These are phyloP conservation scores for Tricharina praecox DNA, from an alignment of 495 filamentous ascomycete species.

Conservation along the genomic window DNA sequence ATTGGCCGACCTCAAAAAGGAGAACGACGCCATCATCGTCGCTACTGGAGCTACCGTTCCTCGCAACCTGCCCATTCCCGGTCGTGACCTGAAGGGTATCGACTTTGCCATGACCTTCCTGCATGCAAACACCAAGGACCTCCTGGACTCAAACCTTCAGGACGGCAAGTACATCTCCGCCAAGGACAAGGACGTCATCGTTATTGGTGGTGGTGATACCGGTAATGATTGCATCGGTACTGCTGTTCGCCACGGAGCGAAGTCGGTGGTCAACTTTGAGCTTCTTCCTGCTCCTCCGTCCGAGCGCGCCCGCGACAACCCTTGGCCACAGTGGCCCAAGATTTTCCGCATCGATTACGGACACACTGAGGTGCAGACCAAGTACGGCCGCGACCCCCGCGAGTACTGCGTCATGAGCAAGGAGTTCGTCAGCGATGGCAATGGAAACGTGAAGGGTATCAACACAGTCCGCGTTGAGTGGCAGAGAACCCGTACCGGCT, in stretches of 20 bases:
- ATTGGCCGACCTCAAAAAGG: slow-evolving; percentile 55
- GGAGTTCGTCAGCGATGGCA: slow-evolving; percentile 89
- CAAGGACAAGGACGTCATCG: slow-evolving; percentile 90
- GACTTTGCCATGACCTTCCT: slow-evolving; percentile 99
- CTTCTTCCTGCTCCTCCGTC: slow-evolving; percentile 85
- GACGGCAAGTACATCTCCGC: slow-evolving; percentile 90
- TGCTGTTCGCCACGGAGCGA: slow-evolving; percentile 91
- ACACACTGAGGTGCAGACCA: slow-evolving; percentile 89
- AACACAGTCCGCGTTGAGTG: slow-evolving; percentile 96
- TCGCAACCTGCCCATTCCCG: slow-evolving; percentile 83
- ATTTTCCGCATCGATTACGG: slow-evolving; percentile 98
- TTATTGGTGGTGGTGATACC: slow-evolving; percentile 97
- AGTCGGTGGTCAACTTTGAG: slow-evolving; percentile 95
- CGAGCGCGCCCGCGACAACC: slow-evolving; percentile 91
- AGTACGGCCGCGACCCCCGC: slow-evolving; percentile 92
- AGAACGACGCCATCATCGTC: slow-evolving; percentile 78
- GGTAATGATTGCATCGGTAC: slow-evolving; percentile 99
- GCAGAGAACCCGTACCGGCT: slow-evolving; percentile 84
- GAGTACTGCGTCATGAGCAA: slow-evolving; percentile 99
- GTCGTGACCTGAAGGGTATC: slow-evolving; percentile 79
- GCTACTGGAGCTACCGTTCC: slow-evolving; percentile 96
- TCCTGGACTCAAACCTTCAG: slow-evolving; percentile 77
- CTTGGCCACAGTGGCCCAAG: slow-evolving; percentile 98
- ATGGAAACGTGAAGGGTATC: slow-evolving; percentile 82
- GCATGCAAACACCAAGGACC: slow-evolving; percentile 94